Percentiles rank a stretch among this genome's conserved stretches.
Evolutionary conservation across 306 rosid genomes (phyloP).

Genomic region (Trifolium subterraneum): DNA sequence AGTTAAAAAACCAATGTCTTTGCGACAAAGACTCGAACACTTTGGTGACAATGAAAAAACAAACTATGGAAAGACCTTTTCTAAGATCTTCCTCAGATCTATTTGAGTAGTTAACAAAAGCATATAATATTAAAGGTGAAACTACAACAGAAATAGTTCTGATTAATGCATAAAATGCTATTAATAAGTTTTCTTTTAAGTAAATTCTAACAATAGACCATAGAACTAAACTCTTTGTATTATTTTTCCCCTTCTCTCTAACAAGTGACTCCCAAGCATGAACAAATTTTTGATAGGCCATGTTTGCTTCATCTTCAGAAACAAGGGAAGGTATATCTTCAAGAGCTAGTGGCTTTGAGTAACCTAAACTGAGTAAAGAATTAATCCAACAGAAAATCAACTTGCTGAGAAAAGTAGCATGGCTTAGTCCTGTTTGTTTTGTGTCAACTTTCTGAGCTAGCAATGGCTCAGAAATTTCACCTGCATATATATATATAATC

Average conservation of each 20-base stretch:
- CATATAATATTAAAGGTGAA: background rate
- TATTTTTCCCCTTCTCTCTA: background rate
- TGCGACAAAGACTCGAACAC: background rate
- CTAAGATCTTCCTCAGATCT: background rate
- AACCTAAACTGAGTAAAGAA: background rate
- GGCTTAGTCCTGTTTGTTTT: background rate
- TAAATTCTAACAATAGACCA: background rate
- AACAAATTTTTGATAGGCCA: background rate
- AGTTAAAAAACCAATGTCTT: background rate
- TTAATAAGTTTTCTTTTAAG: background rate
- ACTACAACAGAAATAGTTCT: background rate
- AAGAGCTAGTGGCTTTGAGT: background rate
- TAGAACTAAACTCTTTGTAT: background rate
- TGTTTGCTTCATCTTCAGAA: background rate
- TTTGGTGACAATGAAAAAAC: background rate
- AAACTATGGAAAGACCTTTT: background rate
- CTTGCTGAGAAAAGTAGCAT: background rate
- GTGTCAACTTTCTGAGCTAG: background rate
- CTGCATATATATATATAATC: background rate
- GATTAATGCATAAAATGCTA: background rate
- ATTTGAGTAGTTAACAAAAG: background rate
- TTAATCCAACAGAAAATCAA: background rate
- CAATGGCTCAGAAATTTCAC: constrained; percentile 49
- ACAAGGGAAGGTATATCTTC: background rate
- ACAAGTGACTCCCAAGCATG: background rate